A percentile compares a stretch with the other conserved stretches of the same genome.
Evolutionary conservation across 441 rosid species (phyloP).

Genomic region (Gossypium gossypioides): DNA sequence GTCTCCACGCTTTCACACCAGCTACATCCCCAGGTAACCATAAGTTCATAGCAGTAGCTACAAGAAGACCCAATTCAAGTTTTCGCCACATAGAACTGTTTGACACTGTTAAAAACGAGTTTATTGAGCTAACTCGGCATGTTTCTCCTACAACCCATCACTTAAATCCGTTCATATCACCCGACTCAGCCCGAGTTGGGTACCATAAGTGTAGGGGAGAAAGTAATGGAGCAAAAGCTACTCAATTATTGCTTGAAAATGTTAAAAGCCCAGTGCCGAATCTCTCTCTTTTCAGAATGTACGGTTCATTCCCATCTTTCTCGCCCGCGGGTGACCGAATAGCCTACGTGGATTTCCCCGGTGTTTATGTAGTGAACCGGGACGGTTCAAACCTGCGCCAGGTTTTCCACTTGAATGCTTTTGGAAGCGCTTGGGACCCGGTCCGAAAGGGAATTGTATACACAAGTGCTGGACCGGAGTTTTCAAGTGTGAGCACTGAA

Average conservation of each 20-base stretch:
- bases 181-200: constrained; percentile 58
- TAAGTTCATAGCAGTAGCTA: constrained; percentile 66
- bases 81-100: constrained; percentile 80
- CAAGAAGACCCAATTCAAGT: constrained; percentile 45
- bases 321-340: constrained; percentile 62
- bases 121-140: constrained; percentile 53
- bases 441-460: constrained; percentile 52
- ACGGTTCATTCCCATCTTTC: constrained; percentile 81
- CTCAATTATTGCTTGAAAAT: constrained; percentile 53
- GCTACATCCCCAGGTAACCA: constrained; percentile 72
- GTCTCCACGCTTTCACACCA: constrained; percentile 79
- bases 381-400: constrained; percentile 57
- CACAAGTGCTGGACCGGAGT: constrained; percentile 61
- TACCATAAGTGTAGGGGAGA: constrained; percentile 69
- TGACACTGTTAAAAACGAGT: constrained; percentile 41
- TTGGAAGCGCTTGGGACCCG: constrained; percentile 72
- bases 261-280: constrained; percentile 37
- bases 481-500: constrained; percentile 48
- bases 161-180: constrained; percentile 68
- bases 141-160: constrained; percentile 63
- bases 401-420: constrained; percentile 43
- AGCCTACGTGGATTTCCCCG: constrained; percentile 65
- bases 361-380: constrained; percentile 62
- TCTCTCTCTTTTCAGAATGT: constrained; percentile 58
- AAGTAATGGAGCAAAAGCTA: constrained; percentile 24